Conservation (phyloP, 2,329 filamentous ascomycete genomes). For the Colletotrichum somersetense region DNA sequence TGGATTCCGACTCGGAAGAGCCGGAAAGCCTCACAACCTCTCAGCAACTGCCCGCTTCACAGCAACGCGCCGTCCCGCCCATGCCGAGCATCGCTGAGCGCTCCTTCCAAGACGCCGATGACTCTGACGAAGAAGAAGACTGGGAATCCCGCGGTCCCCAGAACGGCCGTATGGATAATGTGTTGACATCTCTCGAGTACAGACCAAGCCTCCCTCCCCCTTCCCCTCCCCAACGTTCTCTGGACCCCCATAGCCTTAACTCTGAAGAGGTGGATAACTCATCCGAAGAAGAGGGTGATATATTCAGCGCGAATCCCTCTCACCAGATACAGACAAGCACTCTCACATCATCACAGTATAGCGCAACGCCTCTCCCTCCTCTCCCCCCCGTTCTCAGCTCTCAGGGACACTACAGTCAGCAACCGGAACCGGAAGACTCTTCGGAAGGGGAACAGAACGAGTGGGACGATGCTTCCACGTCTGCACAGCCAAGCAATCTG, state of each 20-base stretch:
- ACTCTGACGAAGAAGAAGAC: slow-evolving; percentile 17
- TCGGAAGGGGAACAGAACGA: slow-evolving; percentile 25
- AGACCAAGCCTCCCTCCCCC: slow-evolving; percentile 17
- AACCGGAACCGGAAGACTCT: slow-evolving; percentile 18
- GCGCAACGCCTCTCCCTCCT: slow-evolving; percentile 4
- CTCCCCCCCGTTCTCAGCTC: slow-evolving; percentile 10
- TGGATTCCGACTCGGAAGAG: slow-evolving; percentile 37
- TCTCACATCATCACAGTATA: slow-evolving; percentile 16
- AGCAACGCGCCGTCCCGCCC: neutral
- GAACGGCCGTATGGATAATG: neutral
- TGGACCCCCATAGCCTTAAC: neutral
- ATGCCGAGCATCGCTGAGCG: slow-evolving; percentile 36
- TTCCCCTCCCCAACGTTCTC: slow-evolving; percentile 5
- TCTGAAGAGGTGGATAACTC: slow-evolving; percentile 17
- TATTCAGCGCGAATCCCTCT: neutral
- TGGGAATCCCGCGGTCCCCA: neutral
- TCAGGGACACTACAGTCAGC: slow-evolving; percentile 10
- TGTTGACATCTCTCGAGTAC: slow-evolving; percentile 28
- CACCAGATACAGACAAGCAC: neutral
- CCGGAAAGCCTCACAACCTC: slow-evolving; percentile 30
- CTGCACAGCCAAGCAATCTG: neutral
- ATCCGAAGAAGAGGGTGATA: slow-evolving; percentile 12
- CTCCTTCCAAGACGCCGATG: slow-evolving; percentile 11
- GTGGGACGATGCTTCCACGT: slow-evolving; percentile 20
- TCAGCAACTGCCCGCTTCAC: slow-evolving; percentile 20